These are phyloP conservation scores for Neofusicoccum cordaticola DNA, from an alignment of 2,329 filamentous ascomycete species.

Conservation along the genomic window DNA sequence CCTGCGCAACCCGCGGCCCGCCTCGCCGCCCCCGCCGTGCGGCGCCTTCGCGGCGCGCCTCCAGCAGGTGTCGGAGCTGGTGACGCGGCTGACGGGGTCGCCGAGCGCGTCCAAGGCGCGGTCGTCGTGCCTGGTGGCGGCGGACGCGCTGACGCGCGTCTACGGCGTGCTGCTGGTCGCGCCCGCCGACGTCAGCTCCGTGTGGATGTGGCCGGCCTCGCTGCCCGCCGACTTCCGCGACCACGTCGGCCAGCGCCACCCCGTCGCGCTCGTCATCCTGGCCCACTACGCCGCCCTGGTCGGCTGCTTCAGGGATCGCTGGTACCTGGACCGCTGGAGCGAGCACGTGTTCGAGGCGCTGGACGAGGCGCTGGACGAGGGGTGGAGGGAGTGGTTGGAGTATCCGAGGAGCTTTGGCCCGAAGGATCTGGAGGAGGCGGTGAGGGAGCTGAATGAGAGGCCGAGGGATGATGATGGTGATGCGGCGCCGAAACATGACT, in stretches of 20 bases:
- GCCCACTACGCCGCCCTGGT: neutral
- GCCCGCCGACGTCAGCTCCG: neutral
- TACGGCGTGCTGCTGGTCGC: neutral
- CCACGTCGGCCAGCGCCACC: neutral
- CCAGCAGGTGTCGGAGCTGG: neutral
- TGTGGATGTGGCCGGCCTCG: neutral
- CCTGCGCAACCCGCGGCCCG: neutral
- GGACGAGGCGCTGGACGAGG: neutral
- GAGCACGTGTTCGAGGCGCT: neutral
- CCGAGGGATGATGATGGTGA: neutral
- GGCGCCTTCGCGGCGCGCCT: neutral
- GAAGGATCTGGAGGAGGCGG: neutral
- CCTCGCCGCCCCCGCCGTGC: neutral
- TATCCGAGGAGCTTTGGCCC: neutral
- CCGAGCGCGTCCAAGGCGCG: neutral
- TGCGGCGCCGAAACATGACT: too few relatives aligned
- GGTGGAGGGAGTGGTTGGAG: neutral
- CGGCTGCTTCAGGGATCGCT: neutral
- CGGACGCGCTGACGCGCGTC: neutral
- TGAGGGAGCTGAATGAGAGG: neutral
- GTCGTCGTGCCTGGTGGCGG: neutral
- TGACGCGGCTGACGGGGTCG: neutral
- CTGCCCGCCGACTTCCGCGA: neutral
- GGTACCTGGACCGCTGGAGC: neutral
- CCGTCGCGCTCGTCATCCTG: neutral